Conservation (phyloP, 2,329 filamentous ascomycete genomes). For the Aureobasidium vineae region DNA sequence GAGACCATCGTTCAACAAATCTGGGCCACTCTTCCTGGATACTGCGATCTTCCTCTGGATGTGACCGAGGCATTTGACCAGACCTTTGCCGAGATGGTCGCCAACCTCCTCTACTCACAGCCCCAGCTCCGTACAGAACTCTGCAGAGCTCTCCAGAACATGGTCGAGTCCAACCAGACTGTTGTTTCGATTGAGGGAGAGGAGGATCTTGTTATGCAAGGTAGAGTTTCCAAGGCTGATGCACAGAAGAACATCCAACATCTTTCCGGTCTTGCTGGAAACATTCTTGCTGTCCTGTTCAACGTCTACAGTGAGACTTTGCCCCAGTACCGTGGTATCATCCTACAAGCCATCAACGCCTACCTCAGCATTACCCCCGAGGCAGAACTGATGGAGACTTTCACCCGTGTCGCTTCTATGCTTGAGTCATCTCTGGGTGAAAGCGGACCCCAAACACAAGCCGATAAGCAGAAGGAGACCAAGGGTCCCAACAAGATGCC, state of each 20-base stretch:
- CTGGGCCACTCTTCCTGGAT: constrained; percentile 90
- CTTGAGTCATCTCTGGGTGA: constrained; percentile 68
- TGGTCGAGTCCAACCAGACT: constrained; percentile 89
- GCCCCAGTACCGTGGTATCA: constrained; percentile 84
- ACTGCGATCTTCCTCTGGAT: constrained; percentile 89
- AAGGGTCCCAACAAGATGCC: constrained; percentile 68
- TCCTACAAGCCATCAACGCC: constrained; percentile 91
- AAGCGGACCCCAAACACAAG: constrained; percentile 60
- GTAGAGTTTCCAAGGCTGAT: constrained; percentile 69
- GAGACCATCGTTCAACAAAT: constrained; percentile 95
- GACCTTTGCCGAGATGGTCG: constrained; percentile 80
- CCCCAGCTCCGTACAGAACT: constrained; percentile 82
- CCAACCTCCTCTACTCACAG: constrained; percentile 90
- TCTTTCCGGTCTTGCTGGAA: constrained; percentile 74
- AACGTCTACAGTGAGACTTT: constrained; percentile 98
- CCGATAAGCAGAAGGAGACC: constrained; percentile 51
- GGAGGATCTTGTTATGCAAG: constrained; percentile 72
- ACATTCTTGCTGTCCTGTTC: constrained; percentile 94
- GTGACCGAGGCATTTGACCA: constrained; percentile 69
- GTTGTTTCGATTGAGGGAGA: constrained; percentile 68
- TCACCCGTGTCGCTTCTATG: constrained; percentile 81
- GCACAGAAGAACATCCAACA: constrained; percentile 81
- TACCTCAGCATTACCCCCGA: constrained; percentile 71
- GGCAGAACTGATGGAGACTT: constrained; percentile 79
- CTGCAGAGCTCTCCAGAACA: constrained; percentile 77